phyloP scores from a whole-genome alignment of 345 rosid genomes.

The Nasturtium officinale region DNA sequence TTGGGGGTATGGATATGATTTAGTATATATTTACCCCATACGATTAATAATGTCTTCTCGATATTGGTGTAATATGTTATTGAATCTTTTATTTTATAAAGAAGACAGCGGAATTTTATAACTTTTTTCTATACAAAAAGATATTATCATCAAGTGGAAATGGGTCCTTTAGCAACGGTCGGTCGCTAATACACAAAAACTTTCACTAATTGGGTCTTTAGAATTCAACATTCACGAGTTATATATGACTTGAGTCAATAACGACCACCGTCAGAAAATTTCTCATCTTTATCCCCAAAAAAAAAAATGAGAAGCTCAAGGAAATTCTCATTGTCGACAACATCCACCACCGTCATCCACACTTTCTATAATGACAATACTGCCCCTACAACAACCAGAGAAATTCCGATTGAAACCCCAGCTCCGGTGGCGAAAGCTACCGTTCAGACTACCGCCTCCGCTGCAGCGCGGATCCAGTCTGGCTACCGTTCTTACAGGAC shows the following conservation, averaged over 20 bases:
- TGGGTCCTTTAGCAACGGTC: slow-evolving; percentile 34
- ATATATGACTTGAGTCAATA: not conserved
- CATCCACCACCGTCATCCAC: slow-evolving; percentile 51
- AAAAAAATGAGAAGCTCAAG: slow-evolving; percentile 47
- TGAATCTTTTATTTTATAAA: slow-evolving; percentile 15
- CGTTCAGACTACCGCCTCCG: slow-evolving; percentile 41
- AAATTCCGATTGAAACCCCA: slow-evolving; percentile 45
- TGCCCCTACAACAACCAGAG: slow-evolving; percentile 39
- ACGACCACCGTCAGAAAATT: slow-evolving; percentile 29
- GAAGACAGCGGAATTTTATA: slow-evolving; percentile 26
- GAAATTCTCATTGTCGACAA: slow-evolving; percentile 43
- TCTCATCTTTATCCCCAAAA: not conserved
- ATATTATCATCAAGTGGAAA: slow-evolving; percentile 19
- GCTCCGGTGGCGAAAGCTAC: slow-evolving; percentile 27
- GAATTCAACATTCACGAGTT: not conserved
- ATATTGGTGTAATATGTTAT: slow-evolving; percentile 21
- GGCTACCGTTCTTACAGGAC: slow-evolving; percentile 62
- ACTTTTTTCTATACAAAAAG: slow-evolving; percentile 19
- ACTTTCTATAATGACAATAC: slow-evolving; percentile 45
- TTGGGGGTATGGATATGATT: slow-evolving; percentile 15
- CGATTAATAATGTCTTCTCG: slow-evolving; percentile 17
- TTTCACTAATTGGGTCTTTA: not conserved
- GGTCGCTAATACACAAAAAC: slow-evolving; percentile 5
- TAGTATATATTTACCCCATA: slow-evolving; percentile 17
- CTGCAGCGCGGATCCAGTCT: slow-evolving; percentile 71